These are phyloP conservation scores for Peziza echinospora DNA, from an alignment of 495 filamentous ascomycete species.

Conservation along the genomic window DNA sequence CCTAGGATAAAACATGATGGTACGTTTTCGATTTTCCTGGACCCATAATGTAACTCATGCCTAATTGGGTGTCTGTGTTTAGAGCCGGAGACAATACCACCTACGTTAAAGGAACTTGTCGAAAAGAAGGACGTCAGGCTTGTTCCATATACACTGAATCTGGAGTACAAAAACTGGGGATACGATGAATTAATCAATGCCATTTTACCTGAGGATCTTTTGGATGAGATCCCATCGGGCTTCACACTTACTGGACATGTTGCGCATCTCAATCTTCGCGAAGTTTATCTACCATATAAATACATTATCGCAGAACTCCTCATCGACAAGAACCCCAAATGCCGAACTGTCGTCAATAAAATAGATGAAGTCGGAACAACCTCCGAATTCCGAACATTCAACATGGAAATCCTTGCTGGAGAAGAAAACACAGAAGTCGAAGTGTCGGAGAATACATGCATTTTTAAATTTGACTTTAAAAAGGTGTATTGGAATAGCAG, in stretches of 20 bases:
- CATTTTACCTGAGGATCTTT: conserved; percentile 46
- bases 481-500: conserved; percentile 97
- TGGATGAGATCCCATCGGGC: conserved; percentile 60
- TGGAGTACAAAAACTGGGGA: conserved; percentile 73
- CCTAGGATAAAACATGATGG: conserved; percentile 32
- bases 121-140: conserved; percentile 41
- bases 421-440: conserved; percentile 59
- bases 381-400: conserved; percentile 78
- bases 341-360: conserved; percentile 91
- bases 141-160: conserved; percentile 46
- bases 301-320: conserved; percentile 61
- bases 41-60: background rate
- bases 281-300: conserved; percentile 60
- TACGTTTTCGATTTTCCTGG: conserved; percentile 18
- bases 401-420: conserved; percentile 76
- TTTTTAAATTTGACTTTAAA: conserved; percentile 49
- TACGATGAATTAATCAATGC: conserved; percentile 65
- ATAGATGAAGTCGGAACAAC: conserved; percentile 63
- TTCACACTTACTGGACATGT: conserved; percentile 80
- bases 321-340: conserved; percentile 58
- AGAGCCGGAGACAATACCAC: conserved; percentile 58
- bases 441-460: conserved; percentile 39
- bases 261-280: conserved; percentile 75
- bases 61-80: conserved; percentile 5
- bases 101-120: conserved; percentile 44